These are phyloP conservation scores for Nigrospora sphaerica DNA, from an alignment of 2,329 filamentous ascomycete species.

Conservation along the genomic window DNA sequence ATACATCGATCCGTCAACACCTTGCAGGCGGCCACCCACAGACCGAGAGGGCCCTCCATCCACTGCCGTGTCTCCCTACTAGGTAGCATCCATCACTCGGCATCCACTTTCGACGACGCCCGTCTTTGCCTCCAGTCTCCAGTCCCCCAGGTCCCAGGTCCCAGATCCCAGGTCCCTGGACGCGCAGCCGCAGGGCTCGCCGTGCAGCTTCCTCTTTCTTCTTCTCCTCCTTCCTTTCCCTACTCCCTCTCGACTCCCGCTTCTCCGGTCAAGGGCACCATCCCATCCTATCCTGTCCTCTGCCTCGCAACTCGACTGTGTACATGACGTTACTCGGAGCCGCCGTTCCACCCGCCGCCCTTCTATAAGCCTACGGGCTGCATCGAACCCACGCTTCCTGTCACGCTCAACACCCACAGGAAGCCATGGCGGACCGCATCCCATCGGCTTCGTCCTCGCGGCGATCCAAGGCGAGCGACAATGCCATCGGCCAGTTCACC, in stretches of 20 bases:
- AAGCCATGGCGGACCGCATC: constrained; percentile 23
- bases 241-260: background rate
- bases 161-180: no score
- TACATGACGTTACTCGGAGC: constrained; percentile 20
- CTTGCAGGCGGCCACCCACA: no score
- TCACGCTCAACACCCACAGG: constrained; percentile 23
- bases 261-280: no score
- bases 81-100: no score
- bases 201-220: background rate
- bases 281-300: background rate
- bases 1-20: background rate
- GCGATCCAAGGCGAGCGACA: constrained; percentile 28
- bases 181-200: no score
- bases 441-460: constrained; percentile 21
- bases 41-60: no score
- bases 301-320: background rate
- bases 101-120: no score
- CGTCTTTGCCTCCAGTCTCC: no score
- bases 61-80: no score
- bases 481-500: constrained; percentile 65
- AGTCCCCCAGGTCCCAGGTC: no score
- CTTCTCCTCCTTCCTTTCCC: background rate
- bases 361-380: constrained; percentile 24
- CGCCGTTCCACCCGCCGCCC: constrained; percentile 14
- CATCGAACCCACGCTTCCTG: constrained; percentile 20